Evolutionary conservation across 2,329 filamentous ascomycete genomes (phyloP).

Genomic region (Claviceps sp.): DNA sequence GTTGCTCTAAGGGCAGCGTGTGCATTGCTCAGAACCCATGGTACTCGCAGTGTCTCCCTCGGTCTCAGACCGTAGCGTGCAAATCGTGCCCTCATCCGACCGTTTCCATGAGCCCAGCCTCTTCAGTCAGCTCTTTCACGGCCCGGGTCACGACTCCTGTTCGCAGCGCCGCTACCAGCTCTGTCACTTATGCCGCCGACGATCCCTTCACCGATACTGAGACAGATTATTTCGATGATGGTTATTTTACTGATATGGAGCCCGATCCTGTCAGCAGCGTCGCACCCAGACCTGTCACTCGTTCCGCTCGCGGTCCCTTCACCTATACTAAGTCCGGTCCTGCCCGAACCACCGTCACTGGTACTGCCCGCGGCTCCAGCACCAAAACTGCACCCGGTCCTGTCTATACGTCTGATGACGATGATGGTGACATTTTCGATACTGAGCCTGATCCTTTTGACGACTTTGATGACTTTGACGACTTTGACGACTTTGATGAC

Average conservation of each 20-base stretch:
- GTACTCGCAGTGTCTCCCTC: conserved; percentile 24
- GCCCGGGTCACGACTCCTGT: not conserved
- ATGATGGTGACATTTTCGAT: too few species aligned
- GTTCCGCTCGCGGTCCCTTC: not conserved
- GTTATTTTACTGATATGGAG: not conserved
- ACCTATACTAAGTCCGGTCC: not conserved
- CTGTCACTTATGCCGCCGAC: not conserved
- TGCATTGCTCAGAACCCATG: conserved; percentile 22
- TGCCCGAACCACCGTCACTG: not conserved
- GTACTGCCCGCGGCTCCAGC: not conserved
- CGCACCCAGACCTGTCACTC: not conserved
- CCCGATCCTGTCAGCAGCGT: not conserved
- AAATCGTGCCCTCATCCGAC: conserved; percentile 11
- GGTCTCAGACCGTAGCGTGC: conserved; percentile 6
- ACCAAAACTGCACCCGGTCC: not conserved
- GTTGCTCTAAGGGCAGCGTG: conserved; percentile 26
- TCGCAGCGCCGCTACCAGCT: not conserved
- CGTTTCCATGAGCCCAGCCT: conserved; percentile 31
- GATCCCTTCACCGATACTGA: not conserved
- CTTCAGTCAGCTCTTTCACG: not conserved
- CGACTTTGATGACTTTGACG: too few species aligned
- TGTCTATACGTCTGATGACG: not conserved
- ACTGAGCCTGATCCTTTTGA: too few species aligned
- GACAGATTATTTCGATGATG: not conserved
- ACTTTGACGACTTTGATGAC: too few species aligned